Evolutionary conservation across 2,329 filamentous ascomycete genomes (phyloP), one percentile per base, ranked within the genome.

Genomic region (Microdochium bolleyi): DNA sequence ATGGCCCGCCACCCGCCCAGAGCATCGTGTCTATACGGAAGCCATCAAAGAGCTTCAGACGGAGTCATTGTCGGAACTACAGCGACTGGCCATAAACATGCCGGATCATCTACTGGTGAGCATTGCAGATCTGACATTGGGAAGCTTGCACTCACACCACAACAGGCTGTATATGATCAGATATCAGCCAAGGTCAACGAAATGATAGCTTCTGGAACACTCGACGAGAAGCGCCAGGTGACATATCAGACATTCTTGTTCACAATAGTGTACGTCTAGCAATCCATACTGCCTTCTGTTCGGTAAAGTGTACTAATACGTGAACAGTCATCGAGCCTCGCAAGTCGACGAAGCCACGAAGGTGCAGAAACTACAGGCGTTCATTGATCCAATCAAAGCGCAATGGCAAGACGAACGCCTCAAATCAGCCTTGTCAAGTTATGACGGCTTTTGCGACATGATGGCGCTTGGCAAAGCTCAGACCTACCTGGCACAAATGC

Each of bases 181-280:
- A 81, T 99, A 25, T 89, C 95, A 66, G 78, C 78, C 37, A 90
- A 90, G 63, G 85, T 97, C 55, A 86, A 87, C 55, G 87, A 92
- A 66, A 84, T 95, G 74, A 79, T 88, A 64, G 77, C 83, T 56
- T 82, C 88, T 49, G 83, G 87, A 27, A 79, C 80, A 52, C 72
- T 88, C 27, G 92, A 96, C 62, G 87, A 92, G 61, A 90, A 92
- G 63, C 82, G 92, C 30, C 84, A 89, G 53, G 85, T 94, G 63
- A 89, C 92, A 1, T 92, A 95, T 62, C 88, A 85, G 60, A 92
- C 91, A 10, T 92, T 97, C 57, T 76, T 97, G 1, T 95, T 99
- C 66, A 94, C 95, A 54, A 94, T 99, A 56, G 86, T 94, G 82
- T 87, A 72, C 64, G 76, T 66, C 22, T 37, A 27, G 10, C 32